Evolutionary conservation across 179 eudicot genomes (phyloP).

Genomic region (Patellifolia procumbens): DNA sequence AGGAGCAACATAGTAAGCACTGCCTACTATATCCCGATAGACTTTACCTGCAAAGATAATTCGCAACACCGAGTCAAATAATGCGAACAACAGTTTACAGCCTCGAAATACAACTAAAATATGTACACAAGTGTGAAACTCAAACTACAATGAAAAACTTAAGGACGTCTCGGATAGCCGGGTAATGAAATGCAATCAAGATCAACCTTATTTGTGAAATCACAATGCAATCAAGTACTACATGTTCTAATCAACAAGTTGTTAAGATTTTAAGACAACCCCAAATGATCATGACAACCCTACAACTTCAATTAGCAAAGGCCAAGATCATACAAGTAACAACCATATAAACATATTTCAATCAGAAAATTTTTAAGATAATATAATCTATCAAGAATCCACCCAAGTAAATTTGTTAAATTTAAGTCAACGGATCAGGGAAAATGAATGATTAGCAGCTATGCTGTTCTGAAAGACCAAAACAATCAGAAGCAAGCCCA

Average conservation of each 20-base stretch:
- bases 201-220: background rate
- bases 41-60: conserved; percentile 49
- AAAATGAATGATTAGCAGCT: background rate
- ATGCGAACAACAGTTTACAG: background rate
- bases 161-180: background rate
- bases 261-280: background rate
- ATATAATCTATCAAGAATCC: conserved; percentile 4
- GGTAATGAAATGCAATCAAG: background rate
- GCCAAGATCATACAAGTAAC: no score
- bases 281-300: background rate
- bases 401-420: background rate
- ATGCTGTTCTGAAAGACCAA: background rate
- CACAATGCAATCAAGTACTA: background rate
- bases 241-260: background rate
- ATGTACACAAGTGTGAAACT: background rate
- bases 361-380: background rate
- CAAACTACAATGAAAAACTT: background rate
- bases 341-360: no score
- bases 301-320: conserved; percentile 4
- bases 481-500: background rate
- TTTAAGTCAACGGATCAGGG: conserved; percentile 20
- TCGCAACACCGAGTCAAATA: conserved; percentile 16
- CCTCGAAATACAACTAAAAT: background rate
- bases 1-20: conserved; percentile 79
- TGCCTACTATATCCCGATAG: conserved; percentile 66